Evolutionary conservation across 768 basidiomycete genomes (phyloP).

Genomic region (Krasilnikovozyma curviuscula): DNA sequence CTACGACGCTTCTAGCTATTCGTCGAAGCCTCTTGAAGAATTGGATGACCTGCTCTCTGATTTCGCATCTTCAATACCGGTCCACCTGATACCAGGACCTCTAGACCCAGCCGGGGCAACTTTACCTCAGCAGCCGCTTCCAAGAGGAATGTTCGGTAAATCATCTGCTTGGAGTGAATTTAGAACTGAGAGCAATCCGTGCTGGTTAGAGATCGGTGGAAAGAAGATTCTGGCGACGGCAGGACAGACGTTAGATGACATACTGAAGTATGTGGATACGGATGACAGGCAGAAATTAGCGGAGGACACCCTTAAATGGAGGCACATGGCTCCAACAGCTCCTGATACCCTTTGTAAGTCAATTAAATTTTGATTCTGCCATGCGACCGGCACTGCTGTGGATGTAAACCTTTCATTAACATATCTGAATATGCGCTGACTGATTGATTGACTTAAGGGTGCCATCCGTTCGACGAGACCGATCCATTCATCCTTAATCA

Average conservation of each 20-base stretch:
- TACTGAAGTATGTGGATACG: constrained; percentile 65
- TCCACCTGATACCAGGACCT: constrained; percentile 74
- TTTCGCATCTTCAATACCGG: constrained; percentile 53
- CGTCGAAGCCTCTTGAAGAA: constrained; percentile 50
- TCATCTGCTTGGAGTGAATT: constrained; percentile 31
- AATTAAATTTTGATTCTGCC: neutral
- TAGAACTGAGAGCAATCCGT: constrained; percentile 69
- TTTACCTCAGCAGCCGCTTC: constrained; percentile 82
- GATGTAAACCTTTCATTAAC: too few species aligned
- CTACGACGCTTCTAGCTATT: constrained; percentile 46
- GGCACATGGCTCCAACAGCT: constrained; percentile 95
- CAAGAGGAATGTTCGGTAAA: constrained; percentile 60
- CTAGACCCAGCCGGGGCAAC: constrained; percentile 74
- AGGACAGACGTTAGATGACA: constrained; percentile 85
- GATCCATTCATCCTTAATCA: constrained; percentile 80
- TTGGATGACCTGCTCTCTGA: constrained; percentile 56
- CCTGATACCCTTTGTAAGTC: constrained; percentile 71
- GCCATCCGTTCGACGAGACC: constrained; percentile 68
- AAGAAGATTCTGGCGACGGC: constrained; percentile 57
- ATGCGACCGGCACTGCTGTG: neutral
- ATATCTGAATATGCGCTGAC: neutral
- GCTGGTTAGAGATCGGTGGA: constrained; percentile 48
- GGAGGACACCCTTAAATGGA: constrained; percentile 66
- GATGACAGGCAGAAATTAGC: constrained; percentile 55
- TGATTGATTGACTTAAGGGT: constrained; percentile 34